Base-by-base conservation (phyloP, 2,329 filamentous ascomycete genomes). In the Tetracladium maxilliforme region DNA sequence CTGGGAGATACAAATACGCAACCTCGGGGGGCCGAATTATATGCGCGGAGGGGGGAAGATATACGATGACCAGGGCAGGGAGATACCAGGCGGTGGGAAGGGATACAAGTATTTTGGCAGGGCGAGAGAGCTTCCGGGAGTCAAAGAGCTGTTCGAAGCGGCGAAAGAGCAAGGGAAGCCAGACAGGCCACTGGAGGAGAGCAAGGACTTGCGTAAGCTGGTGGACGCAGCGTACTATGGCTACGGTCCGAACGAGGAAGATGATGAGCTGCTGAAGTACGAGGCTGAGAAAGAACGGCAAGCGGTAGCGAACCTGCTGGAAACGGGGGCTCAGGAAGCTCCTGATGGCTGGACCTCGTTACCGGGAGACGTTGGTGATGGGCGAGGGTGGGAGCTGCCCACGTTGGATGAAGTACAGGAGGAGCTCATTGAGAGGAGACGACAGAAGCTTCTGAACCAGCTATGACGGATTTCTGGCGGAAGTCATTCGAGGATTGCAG, bases 161-260 rank as follows among this genome's bases (percentile, higher is more conserved):
- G 78, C 81, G 1, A 62, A 62, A 24, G 57, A 61, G 34, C 58
- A 64, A 34, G 48, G 52, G n/a, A 56, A 58, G 25, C 61, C 59
- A 4, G 64, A 73, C 31, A 75, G 73, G 42, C 67, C 72, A 3
- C 51, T 70, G 7, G 76, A 82, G 42, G 64, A 67, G 32, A 62
- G 78, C 38, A 70, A 71, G 25, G 79, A 83, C 39, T 46, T 84
- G 38, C 56, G 75, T 32, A 73, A 69, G 52, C 69, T 75, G 38
- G 86, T 98, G 7, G 83, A 98, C 52, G 90, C 90, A 9, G 78
- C 75, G 16, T 98, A 98, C 51, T 98, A 94, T 49, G 90, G 90
- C 20, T 98, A 92, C 49, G 86, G 84, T 32, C 65, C 86, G 6
- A 82, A 86, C 38, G 86, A 95, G 49, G 90, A 95, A 50, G 83